Evolutionary conservation across 305 asterid species (phyloP).

Genomic region (Solanum hybrid): DNA sequence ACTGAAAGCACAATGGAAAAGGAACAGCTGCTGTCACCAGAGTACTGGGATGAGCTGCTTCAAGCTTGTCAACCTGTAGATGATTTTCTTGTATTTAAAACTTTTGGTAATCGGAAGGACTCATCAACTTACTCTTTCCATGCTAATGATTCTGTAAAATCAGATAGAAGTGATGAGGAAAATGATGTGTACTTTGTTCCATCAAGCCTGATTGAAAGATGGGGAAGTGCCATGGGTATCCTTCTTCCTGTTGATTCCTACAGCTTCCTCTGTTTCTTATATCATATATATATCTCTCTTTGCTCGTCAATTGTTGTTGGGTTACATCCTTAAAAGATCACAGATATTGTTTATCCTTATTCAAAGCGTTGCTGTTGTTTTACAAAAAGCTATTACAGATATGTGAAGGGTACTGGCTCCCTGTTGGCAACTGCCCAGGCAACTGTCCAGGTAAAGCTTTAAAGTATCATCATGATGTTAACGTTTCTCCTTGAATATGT

Average conservation of each 20-base stretch:
- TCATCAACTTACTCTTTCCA: constrained; percentile 18
- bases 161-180: constrained; percentile 30
- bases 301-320: constrained; percentile 7
- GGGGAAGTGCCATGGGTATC: constrained; percentile 99
- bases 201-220: constrained; percentile 59
- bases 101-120: constrained; percentile 17
- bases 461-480: background rate
- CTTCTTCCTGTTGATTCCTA: constrained; percentile 12
- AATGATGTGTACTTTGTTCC: constrained; percentile 50
- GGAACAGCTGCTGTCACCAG: constrained; percentile 27
- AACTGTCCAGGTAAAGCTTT: constrained; percentile 39
- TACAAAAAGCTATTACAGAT: constrained; percentile 91
- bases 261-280: background rate
- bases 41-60: constrained; percentile 35
- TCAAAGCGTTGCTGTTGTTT: constrained; percentile 93
- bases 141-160: constrained; percentile 20
- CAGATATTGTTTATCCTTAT: constrained; percentile 87
- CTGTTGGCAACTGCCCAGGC: constrained; percentile 77
- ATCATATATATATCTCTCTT: background rate
- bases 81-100: constrained; percentile 53
- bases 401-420: constrained; percentile 94
- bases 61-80: constrained; percentile 55
- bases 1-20: constrained; percentile 23
- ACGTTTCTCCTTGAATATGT: background rate
- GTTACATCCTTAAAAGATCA: constrained; percentile 21